These are phyloP conservation scores for Catharanthus roseus DNA, from an alignment of 257 asterid species.

Conservation along the genomic window DNA sequence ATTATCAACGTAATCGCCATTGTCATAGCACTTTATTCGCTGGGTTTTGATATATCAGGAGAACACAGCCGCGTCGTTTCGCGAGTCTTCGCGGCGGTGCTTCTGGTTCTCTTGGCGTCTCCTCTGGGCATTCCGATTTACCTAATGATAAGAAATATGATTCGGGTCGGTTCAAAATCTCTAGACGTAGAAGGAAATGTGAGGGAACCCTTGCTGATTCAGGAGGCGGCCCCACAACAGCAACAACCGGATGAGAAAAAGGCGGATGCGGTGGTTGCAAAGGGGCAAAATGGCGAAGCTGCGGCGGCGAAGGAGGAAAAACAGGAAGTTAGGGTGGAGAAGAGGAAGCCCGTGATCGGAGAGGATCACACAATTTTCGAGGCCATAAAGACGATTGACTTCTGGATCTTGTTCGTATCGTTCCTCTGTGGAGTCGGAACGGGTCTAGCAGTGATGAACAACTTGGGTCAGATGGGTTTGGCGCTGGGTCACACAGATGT, in stretches of 20 bases:
- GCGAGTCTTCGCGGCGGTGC: constrained; percentile 55
- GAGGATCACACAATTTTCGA: constrained; percentile 78
- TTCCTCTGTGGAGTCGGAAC: constrained; percentile 95
- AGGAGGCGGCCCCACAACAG: constrained; percentile 9
- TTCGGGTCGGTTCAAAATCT: constrained; percentile 22
- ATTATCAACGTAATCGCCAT: constrained; percentile 69
- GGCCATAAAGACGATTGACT: constrained; percentile 56
- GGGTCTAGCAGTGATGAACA: constrained; percentile 88
- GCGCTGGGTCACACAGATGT: constrained; percentile 87
- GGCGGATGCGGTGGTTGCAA: constrained; percentile 9
- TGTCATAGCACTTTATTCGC: constrained; percentile 57
- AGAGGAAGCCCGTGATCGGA: constrained; percentile 48
- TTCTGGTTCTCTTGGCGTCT: constrained; percentile 52
- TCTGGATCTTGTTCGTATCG: constrained; percentile 77
- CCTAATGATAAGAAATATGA: constrained; percentile 23
- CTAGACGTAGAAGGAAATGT: constrained; percentile 36
- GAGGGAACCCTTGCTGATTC: constrained; percentile 36
- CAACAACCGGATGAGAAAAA: constrained; percentile 19
- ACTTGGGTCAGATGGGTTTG: constrained; percentile 87
- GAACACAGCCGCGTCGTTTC: constrained; percentile 50
- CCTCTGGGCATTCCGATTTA: constrained; percentile 69
- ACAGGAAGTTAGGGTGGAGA: constrained; percentile 22
- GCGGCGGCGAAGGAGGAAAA: constrained; percentile 15
- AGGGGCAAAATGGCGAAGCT: constrained; percentile 13
- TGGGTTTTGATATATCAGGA: constrained; percentile 65